Evolutionary conservation across 768 basidiomycete genomes (phyloP), one percentile per base, ranked within the genome.

Genomic region (Tulasnella sp.): DNA sequence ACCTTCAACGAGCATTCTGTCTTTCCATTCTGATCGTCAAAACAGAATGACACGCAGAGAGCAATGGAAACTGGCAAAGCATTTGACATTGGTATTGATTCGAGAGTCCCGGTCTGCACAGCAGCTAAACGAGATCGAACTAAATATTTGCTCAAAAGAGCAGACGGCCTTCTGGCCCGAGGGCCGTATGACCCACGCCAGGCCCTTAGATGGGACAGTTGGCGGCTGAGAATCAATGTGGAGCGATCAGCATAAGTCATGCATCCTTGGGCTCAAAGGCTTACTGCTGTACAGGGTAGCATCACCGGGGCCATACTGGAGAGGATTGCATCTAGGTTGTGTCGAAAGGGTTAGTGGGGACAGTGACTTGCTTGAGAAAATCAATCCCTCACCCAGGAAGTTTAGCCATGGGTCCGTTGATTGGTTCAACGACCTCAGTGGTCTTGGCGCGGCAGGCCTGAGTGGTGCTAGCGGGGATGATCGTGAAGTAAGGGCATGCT

Each of bases 361-460:
- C 22, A 0, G 26, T 29, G 52, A 32, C 52, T 32, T 59, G 26
- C 17, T 0, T 5, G 5, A 6, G 26, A 29, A 22, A 22, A 12
- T 8, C 26, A 59, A 32, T 71, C 32, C n/a, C 73, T 39, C 76
- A 75, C 73, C 73, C 75, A 70, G 76, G 76, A 29, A 77, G 72
- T 32, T 71, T 71, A 32, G 70, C 40, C 9, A 76, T 52, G 6
- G 69, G 62, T 17, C 77, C 76, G 35, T 77, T 65, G 39, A 75
- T 69, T 41, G 68, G 74, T 39, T 83, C 79, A 22, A 32, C 3
- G 17, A 78, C 75, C 3, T 82, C 74, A 19, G 74, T 35, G 17
- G 78, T 78, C 74, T 80, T 83, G 77, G 82, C 82, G 72, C 80
- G 81, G 77, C 82, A 83, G 19, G 75, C 39, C 19, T 77, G 73